These are phyloP conservation scores for Penium margaritaceum DNA, from an alignment of 139 green algal species.

Conservation along the genomic window DNA sequence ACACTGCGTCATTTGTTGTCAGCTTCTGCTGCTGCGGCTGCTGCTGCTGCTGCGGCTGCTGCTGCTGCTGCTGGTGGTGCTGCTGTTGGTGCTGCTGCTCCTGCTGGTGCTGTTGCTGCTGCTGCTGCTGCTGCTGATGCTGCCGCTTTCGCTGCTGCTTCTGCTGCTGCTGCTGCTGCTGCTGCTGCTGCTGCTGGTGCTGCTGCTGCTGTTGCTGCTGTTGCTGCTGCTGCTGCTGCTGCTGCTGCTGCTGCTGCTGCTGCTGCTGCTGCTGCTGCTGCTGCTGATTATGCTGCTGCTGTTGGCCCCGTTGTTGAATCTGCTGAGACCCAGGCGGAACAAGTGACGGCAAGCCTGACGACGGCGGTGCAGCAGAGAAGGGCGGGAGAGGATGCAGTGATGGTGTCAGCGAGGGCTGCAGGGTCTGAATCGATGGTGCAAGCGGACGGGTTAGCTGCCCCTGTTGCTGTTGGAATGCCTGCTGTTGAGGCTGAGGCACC, in stretches of 20 bases:
- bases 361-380: too few relatives aligned
- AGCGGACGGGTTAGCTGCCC: too few relatives aligned
- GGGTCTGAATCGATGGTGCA: too few relatives aligned
- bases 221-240: neutral
- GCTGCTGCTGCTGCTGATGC: slow-evolving; percentile 6
- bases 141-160: neutral
- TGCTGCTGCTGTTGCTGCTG: neutral
- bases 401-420: too few relatives aligned
- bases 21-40: slow-evolving; percentile 24
- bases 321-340: too few relatives aligned
- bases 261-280: neutral
- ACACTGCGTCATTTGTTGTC: slow-evolving; percentile 70
- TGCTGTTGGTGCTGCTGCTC: slow-evolving; percentile 22
- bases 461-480: too few relatives aligned
- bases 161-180: neutral
- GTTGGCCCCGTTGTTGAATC: too few relatives aligned
- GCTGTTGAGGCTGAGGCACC: too few relatives aligned
- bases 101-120: slow-evolving; percentile 18
- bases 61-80: neutral
- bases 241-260: neutral
- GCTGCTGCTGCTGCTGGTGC: neutral
- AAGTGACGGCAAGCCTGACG: too few relatives aligned
- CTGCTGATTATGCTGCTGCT: too few relatives aligned
- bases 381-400: too few relatives aligned
- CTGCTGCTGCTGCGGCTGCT: slow-evolving; percentile 10